phyloP scores from a whole-genome alignment of 2,329 filamentous ascomycete genomes.

The Arachnopeziza araneosa region DNA sequence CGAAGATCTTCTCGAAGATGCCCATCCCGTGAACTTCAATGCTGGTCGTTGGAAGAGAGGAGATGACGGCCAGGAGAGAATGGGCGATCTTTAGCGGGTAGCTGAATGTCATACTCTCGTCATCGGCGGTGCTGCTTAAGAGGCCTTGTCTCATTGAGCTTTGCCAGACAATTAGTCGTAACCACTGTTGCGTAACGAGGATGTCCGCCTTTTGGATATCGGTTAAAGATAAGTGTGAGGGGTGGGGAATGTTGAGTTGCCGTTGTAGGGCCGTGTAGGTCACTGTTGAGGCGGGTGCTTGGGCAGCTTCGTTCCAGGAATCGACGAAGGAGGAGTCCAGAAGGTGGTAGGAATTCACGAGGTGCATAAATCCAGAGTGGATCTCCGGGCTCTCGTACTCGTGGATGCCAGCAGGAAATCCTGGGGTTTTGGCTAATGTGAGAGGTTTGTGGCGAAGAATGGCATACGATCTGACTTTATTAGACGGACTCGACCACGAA shows the following conservation, averaged over 20 bases:
- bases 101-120: conserved; percentile 55
- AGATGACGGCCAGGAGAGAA: conserved; percentile 44
- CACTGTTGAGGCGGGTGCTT: conserved; percentile 34
- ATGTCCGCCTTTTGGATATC: conserved; percentile 65
- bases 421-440: conserved; percentile 54
- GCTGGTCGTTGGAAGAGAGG: conserved; percentile 36
- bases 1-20: conserved; percentile 46
- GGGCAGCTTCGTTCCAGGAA: conserved; percentile 55
- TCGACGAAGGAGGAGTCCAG: conserved; percentile 59
- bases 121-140: conserved; percentile 51
- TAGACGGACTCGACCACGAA: background rate
- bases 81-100: conserved; percentile 58
- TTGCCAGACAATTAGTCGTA: conserved; percentile 68
- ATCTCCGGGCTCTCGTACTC: conserved; percentile 47
- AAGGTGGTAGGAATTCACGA: conserved; percentile 56
- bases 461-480: conserved; percentile 49
- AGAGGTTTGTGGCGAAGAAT: conserved; percentile 59
- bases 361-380: conserved; percentile 52
- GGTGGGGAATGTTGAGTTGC: conserved; percentile 41
- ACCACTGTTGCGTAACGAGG: conserved; percentile 65
- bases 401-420: conserved; percentile 46
- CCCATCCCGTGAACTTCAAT: conserved; percentile 45
- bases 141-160: conserved; percentile 61
- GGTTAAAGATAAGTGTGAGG: conserved; percentile 34
- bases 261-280: conserved; percentile 43